Percentiles rank a stretch among this genome's conserved stretches.
Conservation (phyloP, 2,329 filamentous ascomycete species). For the Didymosphaeria variabile region DNA sequence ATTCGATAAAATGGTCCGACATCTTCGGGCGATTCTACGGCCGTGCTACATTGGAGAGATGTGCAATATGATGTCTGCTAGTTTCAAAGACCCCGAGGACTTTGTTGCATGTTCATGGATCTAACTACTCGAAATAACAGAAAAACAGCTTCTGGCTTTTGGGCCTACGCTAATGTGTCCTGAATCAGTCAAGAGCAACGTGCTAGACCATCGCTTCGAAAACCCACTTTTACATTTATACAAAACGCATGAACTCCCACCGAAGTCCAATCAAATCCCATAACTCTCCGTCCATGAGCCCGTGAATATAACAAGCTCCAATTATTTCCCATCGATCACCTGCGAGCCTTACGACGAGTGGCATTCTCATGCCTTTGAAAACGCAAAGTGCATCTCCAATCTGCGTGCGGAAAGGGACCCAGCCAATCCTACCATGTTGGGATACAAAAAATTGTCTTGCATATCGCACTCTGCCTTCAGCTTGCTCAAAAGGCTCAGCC, state of each 20-base stretch:
- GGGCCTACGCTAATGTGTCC: not conserved
- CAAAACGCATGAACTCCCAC: slow-evolving; percentile 21
- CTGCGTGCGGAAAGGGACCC: slow-evolving; percentile 18
- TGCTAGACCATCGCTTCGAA: no score
- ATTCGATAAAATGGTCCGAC: no score
- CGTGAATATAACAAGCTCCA: slow-evolving; percentile 23
- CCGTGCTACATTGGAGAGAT: no score
- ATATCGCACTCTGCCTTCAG: slow-evolving; percentile 17
- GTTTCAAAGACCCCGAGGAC: no score
- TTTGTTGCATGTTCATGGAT: no score
- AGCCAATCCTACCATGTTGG: slow-evolving; percentile 18
- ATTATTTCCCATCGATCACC: slow-evolving; percentile 18
- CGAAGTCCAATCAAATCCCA: slow-evolving; percentile 15
- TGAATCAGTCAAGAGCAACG: no score
- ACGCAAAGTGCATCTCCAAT: slow-evolving; percentile 15
- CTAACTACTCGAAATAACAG: no score
- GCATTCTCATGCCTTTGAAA: slow-evolving; percentile 20
- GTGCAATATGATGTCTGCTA: no score
- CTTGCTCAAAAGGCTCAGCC: slow-evolving; percentile 18
- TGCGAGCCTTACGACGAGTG: slow-evolving; percentile 15
- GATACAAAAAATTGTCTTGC: slow-evolving; percentile 23
- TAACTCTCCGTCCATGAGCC: slow-evolving; percentile 22
- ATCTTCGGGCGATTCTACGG: no score
- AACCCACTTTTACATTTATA: not conserved
- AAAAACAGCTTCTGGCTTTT: no score